Evolutionary conservation across 768 basidiomycete species (phyloP).

Genomic region (Pholiota microspora): DNA sequence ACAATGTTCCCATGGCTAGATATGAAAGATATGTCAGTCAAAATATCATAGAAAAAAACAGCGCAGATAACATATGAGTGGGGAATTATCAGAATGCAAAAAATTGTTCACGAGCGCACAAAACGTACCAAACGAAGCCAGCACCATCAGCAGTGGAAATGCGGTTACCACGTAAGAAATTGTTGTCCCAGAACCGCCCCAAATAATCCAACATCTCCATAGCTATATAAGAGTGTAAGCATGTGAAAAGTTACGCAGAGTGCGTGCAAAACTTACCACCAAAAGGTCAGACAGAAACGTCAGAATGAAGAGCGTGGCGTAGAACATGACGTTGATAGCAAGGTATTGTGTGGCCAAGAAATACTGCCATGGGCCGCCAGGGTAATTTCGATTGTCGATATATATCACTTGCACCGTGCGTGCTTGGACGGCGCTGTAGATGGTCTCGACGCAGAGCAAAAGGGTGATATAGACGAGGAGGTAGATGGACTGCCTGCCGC

Average conservation of each 20-base stretch:
- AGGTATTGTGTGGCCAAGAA: constrained; percentile 40
- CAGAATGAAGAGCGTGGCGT: constrained; percentile 39
- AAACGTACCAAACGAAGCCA: constrained; percentile 39
- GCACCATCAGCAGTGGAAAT: constrained; percentile 34
- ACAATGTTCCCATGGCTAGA: constrained; percentile 39
- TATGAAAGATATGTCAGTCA: too few species aligned
- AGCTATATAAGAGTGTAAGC: constrained; percentile 23
- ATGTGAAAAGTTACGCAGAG: not conserved
- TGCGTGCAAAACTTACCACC: constrained; percentile 28
- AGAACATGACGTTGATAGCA: constrained; percentile 41
- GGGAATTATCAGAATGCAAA: too few species aligned
- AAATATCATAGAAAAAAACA: too few species aligned
- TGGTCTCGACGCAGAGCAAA: constrained; percentile 34
- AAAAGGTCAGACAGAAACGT: constrained; percentile 42
- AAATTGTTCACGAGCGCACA: not conserved
- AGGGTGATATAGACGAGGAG: constrained; percentile 38
- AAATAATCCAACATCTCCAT: constrained; percentile 48
- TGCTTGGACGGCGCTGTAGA: constrained; percentile 37
- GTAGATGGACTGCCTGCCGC: constrained; percentile 23
- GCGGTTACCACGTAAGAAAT: constrained; percentile 30
- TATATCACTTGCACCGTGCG: constrained; percentile 40
- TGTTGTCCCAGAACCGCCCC: constrained; percentile 32
- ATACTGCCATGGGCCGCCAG: constrained; percentile 43
- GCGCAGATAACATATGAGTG: too few species aligned
- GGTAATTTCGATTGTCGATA: constrained; percentile 39